Evolutionary conservation across 768 basidiomycete species (phyloP).

Genomic region (Neoboletus magnificus): DNA sequence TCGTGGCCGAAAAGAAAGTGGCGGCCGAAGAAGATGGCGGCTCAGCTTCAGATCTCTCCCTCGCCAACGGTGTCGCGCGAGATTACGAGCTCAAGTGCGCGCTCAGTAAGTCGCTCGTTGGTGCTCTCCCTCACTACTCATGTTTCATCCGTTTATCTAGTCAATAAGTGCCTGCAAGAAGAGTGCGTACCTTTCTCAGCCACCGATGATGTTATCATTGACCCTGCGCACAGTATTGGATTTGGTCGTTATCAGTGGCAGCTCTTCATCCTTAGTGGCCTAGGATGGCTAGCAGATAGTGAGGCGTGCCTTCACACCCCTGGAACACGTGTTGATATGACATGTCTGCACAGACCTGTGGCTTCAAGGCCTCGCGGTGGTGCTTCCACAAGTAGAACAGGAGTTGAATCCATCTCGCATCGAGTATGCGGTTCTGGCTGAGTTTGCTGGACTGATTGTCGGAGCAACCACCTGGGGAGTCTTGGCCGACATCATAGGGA

Average conservation of each 20-base stretch:
- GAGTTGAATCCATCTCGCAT: constrained; percentile 42
- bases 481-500: constrained; percentile 47
- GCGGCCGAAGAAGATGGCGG: constrained; percentile 11
- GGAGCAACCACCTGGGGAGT: constrained; percentile 50
- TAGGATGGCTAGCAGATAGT: constrained; percentile 53
- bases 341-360: constrained; percentile 27
- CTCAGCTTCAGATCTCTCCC: not conserved
- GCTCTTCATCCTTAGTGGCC: constrained; percentile 44
- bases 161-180: constrained; percentile 45
- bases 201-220: not conserved
- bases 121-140: not conserved
- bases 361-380: constrained; percentile 47
- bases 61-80: constrained; percentile 26
- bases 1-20: constrained; percentile 16
- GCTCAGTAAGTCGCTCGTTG: constrained; percentile 22
- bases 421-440: constrained; percentile 45
- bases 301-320: constrained; percentile 11
- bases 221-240: constrained; percentile 37
- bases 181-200: constrained; percentile 33
- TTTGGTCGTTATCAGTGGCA: constrained; percentile 50
- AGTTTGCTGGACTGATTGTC: constrained; percentile 48
- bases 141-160: constrained; percentile 20
- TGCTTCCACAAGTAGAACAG: constrained; percentile 42
- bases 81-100: constrained; percentile 35
- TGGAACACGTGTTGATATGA: constrained; percentile 22